Percentiles rank a stretch among this genome's conserved stretches.
Evolutionary conservation across 2,329 filamentous ascomycete genomes (phyloP).

Genomic region (Apiospora pterosperma): DNA sequence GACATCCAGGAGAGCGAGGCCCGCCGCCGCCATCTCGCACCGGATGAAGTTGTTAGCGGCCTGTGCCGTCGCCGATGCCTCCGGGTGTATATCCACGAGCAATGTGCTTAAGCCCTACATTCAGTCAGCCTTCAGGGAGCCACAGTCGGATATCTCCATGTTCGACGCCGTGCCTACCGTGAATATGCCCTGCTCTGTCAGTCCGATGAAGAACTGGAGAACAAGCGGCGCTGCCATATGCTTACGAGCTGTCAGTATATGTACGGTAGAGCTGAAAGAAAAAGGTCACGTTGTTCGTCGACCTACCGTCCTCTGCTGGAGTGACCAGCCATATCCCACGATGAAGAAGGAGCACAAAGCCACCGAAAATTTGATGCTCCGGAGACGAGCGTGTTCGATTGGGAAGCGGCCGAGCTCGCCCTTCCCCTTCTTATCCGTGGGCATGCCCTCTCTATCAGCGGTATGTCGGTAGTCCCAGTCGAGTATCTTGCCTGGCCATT

Average conservation of each 20-base stretch:
- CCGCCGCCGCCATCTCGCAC: conserved; percentile 14
- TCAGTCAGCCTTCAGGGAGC: background rate
- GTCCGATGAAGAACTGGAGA: conserved; percentile 15
- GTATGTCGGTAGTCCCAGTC: conserved; percentile 8
- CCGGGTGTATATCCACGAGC: conserved; percentile 8
- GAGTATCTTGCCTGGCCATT: conserved; percentile 5
- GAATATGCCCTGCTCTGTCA: conserved; percentile 10
- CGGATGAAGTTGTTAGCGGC: conserved; percentile 16
- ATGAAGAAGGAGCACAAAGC: conserved; percentile 6
- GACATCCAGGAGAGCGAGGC: conserved; percentile 10
- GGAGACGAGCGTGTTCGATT: conserved; percentile 10
- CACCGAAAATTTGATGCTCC: conserved; percentile 5
- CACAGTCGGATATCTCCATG: background rate
- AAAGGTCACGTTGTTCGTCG: background rate
- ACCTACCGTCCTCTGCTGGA: conserved; percentile 7
- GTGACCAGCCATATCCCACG: conserved; percentile 10
- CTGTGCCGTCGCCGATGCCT: conserved; percentile 8
- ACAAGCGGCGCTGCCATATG: conserved; percentile 12
- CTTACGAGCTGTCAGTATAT: background rate
- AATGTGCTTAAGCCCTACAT: conserved; percentile 10
- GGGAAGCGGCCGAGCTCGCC: conserved; percentile 6
- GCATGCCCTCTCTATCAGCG: background rate
- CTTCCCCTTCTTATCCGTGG: background rate
- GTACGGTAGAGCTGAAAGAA: background rate
- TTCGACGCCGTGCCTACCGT: background rate